Percentiles rank a stretch among this genome's conserved stretches.
Evolutionary conservation across 2,329 filamentous ascomycete genomes (phyloP).

Genomic region (Onygena corvina): DNA sequence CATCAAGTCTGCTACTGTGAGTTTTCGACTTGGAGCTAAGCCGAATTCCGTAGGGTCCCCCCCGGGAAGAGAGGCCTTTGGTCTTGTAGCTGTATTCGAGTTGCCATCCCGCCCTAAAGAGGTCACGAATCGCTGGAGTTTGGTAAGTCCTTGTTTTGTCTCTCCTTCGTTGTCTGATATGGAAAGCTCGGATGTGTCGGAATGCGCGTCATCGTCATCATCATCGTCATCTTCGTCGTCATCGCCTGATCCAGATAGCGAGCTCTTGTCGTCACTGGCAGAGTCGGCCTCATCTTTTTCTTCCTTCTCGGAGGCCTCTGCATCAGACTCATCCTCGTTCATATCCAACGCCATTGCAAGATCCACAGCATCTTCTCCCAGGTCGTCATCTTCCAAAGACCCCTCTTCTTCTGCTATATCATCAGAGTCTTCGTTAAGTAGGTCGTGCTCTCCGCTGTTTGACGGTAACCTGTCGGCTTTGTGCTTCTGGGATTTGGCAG

Average conservation of each 20-base stretch:
- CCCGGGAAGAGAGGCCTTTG: conserved; percentile 43
- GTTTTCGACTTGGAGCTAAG: conserved; percentile 50
- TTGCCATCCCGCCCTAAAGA: conserved; percentile 43
- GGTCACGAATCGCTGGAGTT: conserved; percentile 57
- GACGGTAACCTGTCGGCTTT: conserved; percentile 15
- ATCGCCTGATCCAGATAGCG: conserved; percentile 40
- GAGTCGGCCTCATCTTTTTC: conserved; percentile 17
- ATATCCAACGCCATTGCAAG: conserved; percentile 50
- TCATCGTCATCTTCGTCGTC: conserved; percentile 35
- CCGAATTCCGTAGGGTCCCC: conserved; percentile 50
- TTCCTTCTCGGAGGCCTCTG: conserved; percentile 26
- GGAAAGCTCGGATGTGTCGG: conserved; percentile 41
- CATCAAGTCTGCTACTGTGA: conserved; percentile 64
- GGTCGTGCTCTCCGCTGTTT: conserved; percentile 32
- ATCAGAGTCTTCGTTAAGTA: conserved; percentile 40
- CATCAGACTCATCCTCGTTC: conserved; percentile 40
- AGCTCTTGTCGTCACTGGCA: conserved; percentile 26
- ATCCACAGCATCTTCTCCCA: conserved; percentile 53
- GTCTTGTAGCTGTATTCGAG: conserved; percentile 22
- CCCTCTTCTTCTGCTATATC: conserved; percentile 29
- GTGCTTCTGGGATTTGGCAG: conserved; percentile 16
- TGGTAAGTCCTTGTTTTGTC: conserved; percentile 45
- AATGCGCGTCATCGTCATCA: conserved; percentile 35
- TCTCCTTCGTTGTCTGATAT: conserved; percentile 38
- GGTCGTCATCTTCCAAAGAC: conserved; percentile 48